Evolutionary conservation across 176 grass and related monocot species (phyloP).

Genomic region (Oryza punctata): DNA sequence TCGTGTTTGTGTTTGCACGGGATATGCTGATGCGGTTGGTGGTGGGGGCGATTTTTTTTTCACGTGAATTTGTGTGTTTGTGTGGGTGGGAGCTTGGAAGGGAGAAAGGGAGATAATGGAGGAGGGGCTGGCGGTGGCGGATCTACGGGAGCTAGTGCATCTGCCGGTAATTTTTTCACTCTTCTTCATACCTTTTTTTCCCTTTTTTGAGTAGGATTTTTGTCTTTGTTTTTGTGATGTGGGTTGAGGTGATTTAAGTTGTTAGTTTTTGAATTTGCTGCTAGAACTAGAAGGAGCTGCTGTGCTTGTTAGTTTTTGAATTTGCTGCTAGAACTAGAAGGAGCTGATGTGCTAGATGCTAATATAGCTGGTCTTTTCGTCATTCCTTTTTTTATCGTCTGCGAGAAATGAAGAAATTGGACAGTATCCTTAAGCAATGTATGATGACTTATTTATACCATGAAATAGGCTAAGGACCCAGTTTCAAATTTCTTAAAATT

Average conservation of each 20-base stretch:
- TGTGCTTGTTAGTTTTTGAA: neutral
- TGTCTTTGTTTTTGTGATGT: neutral
- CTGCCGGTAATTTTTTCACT: slow-evolving; percentile 32
- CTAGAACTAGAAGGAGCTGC: neutral
- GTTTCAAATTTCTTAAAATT: no score
- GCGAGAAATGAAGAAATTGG: no score
- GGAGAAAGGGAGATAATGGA: slow-evolving; percentile 19
- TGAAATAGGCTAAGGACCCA: no score
- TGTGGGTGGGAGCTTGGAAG: no score
- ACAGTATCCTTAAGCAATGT: no score
- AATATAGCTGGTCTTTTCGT: no score
- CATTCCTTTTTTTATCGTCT: no score
- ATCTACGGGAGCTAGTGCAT: slow-evolving; percentile 31
- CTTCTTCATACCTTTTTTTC: neutral
- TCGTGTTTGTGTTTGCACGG: neutral
- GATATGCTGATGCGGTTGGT: neutral
- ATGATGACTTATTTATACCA: no score
- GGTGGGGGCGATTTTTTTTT: neutral
- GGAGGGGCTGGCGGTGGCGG: slow-evolving; percentile 22
- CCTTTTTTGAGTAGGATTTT: no score
- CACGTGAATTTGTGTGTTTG: neutral
- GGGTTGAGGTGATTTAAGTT: neutral
- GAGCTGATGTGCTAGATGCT: neutral
- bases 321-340: neutral
- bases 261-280: neutral